phyloP scores from a whole-genome alignment of 805 yeast genomes.

The Hanseniaspora hatyaiensis region DNA sequence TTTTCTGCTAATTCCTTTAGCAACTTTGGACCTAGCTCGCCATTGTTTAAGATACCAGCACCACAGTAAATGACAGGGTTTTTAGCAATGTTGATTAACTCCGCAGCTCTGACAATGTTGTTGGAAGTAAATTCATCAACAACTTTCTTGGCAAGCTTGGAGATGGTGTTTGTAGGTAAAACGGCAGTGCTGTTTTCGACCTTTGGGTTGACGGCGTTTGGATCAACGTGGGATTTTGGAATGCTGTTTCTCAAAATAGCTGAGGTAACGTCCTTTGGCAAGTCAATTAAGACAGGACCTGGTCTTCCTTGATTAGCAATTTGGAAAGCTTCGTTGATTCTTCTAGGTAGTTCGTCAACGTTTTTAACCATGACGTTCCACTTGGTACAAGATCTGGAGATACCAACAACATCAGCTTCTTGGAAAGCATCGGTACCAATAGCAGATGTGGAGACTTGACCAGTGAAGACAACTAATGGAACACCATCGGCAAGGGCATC shows the following conservation, averaged over 20 bases:
- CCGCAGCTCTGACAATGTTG: slow-evolving; percentile 66
- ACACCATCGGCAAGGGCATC: slow-evolving; percentile 96
- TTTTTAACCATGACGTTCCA: slow-evolving; percentile 98
- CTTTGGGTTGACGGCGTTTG: slow-evolving; percentile 54
- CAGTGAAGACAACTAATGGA: slow-evolving; percentile 91
- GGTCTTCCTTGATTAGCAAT: slow-evolving; percentile 94
- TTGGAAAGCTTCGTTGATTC: slow-evolving; percentile 96
- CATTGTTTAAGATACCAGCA: slow-evolving; percentile 68
- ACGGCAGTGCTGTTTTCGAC: slow-evolving; percentile 49
- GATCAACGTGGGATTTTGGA: slow-evolving; percentile 67
- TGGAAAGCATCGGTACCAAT: slow-evolving; percentile 99
- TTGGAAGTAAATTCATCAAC: slow-evolving; percentile 63
- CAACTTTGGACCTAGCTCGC: slow-evolving; percentile 64
- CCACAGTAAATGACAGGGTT: slow-evolving; percentile 86
- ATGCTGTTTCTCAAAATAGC: slow-evolving; percentile 76
- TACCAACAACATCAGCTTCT: slow-evolving; percentile 96
- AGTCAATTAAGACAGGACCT: slow-evolving; percentile 94
- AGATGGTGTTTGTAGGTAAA: slow-evolving; percentile 58
- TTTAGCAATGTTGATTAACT: slow-evolving; percentile 67
- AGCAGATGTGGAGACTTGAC: slow-evolving; percentile 91
- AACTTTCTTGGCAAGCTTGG: slow-evolving; percentile 55
- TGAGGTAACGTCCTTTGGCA: slow-evolving; percentile 97
- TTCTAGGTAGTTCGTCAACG: slow-evolving; percentile 85
- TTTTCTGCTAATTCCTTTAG: slow-evolving; percentile 78
- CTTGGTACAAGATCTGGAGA: slow-evolving; percentile 92